Base-by-base conservation (phyloP, 192 early-diverging fungal genomes). In the Coemansia sp. region DNA sequence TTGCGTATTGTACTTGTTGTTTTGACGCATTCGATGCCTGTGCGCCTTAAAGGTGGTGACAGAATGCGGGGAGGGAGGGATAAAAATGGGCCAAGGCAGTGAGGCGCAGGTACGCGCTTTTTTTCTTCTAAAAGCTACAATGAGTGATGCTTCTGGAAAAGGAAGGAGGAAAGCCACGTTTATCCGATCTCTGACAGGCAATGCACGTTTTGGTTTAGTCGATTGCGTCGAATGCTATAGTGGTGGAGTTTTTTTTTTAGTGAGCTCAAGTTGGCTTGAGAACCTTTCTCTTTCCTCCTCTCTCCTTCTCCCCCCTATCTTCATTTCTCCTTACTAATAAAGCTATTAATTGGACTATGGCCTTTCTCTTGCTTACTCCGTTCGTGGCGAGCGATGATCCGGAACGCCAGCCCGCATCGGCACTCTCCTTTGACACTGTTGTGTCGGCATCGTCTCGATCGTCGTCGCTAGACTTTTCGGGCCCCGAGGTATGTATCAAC, bases 311-410 rank as follows among this genome's bases (percentile, higher is more conserved):
- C 26, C n/a, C n/a, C n/a, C n/a, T n/a, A n/a, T n/a, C n/a, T 16
- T 50, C 36, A 26, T 52, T 20, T n/a, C n/a, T 52, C 3, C 21
- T 26, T 14, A 33, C 28, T 21, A 7, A 37, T 21, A 21, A 23
- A 18, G 21, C 41, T 61, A 37, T 39, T 12, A 42, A 41, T 37
- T 41, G 36, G 31, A 26, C 59, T 45, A 68, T 68, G 75, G 64
- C 75, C 61, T 77, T 77, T 68, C 48, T 77, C 21, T 28, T 77
- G 31, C 65, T 77, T 16, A 77, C 75, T 25, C 75, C 75, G 57
- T 62, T 77, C 36, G 39, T 9, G 47, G 57, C 18, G 62, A 26
- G 25, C 25, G 25, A 52, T 26, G 48, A 52, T 52, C 48, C 5
- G n/a, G 48, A 52, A 23, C 9, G 13, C 3, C 48, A 52, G 48